phyloP scores from a whole-genome alignment of 2,329 filamentous ascomycete genomes.

The Penicillium sp. region DNA sequence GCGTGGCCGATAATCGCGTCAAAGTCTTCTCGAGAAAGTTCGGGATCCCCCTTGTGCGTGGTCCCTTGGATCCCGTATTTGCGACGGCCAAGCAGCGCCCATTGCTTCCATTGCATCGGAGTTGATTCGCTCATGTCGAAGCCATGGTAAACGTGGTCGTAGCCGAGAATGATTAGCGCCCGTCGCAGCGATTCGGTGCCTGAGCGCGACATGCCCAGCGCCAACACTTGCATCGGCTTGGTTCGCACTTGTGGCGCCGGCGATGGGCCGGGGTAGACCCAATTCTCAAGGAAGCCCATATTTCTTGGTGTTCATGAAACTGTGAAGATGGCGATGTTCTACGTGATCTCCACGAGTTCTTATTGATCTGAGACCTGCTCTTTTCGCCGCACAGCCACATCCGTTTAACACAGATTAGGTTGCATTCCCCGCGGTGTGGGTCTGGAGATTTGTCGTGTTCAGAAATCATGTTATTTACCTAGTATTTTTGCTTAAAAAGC shows the following conservation, averaged over 20 bases:
- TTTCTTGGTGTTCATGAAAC: not conserved
- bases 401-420: not conserved
- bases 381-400: not conserved
- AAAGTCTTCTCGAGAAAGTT: constrained; percentile 11
- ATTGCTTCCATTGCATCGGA: constrained; percentile 15
- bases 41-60: not conserved
- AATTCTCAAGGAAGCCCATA: constrained; percentile 3
- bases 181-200: constrained; percentile 31
- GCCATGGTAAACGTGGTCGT: constrained; percentile 31
- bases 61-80: constrained; percentile 7
- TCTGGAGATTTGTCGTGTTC: too few species aligned
- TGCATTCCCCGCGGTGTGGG: not conserved
- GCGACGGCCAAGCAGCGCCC: constrained; percentile 6
- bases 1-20: constrained; percentile 18
- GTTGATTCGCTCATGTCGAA: constrained; percentile 19
- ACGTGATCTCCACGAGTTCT: not conserved
- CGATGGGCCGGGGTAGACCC: not conserved
- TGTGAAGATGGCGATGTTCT: not conserved
- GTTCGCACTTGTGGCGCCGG: not conserved
- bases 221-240: constrained; percentile 29
- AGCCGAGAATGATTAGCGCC: constrained; percentile 33
- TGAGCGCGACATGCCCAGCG: constrained; percentile 31
- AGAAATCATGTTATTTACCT: too few species aligned
- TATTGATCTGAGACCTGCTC: not conserved
- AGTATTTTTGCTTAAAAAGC: too few species aligned